Conservation (phyloP, 2,329 filamentous ascomycete species). For the Aspergillus sergii region DNA sequence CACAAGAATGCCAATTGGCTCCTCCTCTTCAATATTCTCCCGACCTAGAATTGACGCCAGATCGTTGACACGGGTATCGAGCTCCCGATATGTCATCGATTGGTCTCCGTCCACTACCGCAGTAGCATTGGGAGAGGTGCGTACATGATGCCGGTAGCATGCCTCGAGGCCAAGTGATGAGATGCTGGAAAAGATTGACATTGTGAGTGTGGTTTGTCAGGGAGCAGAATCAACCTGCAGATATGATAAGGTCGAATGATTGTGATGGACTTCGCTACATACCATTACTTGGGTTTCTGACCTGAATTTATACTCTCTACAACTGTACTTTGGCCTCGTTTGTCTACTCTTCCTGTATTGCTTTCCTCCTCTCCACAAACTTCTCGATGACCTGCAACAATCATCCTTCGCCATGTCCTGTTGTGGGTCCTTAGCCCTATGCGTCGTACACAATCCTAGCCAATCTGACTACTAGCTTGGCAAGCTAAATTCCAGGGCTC, state of each 20-base stretch:
- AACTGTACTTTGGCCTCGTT: no score
- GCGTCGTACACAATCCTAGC: no score
- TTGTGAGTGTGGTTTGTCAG: neutral
- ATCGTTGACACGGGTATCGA: neutral
- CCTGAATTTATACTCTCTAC: neutral
- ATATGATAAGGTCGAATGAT: neutral
- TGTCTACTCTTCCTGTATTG: no score
- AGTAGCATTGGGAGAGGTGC: neutral
- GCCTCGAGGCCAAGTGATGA: slow-evolving; percentile 2
- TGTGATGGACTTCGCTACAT: neutral
- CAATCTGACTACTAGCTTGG: no score
- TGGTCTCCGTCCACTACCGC: neutral
- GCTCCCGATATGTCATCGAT: slow-evolving; percentile 1
- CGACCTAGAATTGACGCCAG: neutral
- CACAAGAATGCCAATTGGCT: neutral
- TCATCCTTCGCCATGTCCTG: no score
- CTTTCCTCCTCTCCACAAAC: no score
- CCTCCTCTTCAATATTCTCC: neutral
- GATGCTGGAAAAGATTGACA: neutral
- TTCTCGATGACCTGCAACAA: no score
- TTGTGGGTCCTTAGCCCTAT: no score
- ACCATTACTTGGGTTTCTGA: neutral
- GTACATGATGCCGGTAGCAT: slow-evolving; percentile 1
- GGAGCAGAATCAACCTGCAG: neutral
- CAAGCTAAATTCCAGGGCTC: no score